A percentile compares a stretch with the other conserved stretches of the same genome.
These are phyloP conservation scores for Ramalina peruviana DNA, from an alignment of 495 filamentous ascomycete genomes.

Conservation along the genomic window DNA sequence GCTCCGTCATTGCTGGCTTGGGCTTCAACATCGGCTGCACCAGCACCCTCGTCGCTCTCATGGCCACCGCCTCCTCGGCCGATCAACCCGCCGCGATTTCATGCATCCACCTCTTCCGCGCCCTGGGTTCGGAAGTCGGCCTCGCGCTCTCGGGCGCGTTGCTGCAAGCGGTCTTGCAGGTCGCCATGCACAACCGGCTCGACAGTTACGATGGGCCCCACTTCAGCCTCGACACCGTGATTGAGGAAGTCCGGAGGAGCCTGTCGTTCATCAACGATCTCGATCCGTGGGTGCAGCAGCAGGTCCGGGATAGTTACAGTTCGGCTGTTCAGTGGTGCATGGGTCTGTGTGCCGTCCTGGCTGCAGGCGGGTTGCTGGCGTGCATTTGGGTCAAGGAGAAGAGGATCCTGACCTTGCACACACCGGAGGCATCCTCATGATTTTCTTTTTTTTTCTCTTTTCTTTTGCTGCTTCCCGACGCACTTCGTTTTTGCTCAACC, in stretches of 20 bases:
- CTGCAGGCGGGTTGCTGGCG: not conserved
- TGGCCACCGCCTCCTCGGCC: not conserved
- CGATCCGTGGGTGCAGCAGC: not conserved
- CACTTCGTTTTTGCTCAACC: no score
- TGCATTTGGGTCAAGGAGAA: not conserved
- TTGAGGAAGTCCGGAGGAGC: not conserved
- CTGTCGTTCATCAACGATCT: not conserved
- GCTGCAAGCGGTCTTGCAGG: not conserved
- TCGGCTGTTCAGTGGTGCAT: not conserved
- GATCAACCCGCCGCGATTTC: not conserved
- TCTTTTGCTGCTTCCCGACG: no score
- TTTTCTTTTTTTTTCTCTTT: no score
- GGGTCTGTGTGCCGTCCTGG: not conserved
- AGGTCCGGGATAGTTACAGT: not conserved
- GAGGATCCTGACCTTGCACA: not conserved
- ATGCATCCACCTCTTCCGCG: constrained; percentile 2
- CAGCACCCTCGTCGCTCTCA: constrained; percentile 1
- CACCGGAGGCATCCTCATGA: no score
- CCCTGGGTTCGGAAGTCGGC: not conserved
- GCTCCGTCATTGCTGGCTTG: not conserved
- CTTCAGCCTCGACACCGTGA: not conserved
- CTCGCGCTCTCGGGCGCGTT: not conserved
- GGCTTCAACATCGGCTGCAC: not conserved
- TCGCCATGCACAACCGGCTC: not conserved
- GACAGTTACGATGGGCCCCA: not conserved